A percentile compares a stretch with the other conserved stretches of the same genome.
Conservation (phyloP, 1,139 yeast species). For the Nakaseomyces sp. region DNA sequence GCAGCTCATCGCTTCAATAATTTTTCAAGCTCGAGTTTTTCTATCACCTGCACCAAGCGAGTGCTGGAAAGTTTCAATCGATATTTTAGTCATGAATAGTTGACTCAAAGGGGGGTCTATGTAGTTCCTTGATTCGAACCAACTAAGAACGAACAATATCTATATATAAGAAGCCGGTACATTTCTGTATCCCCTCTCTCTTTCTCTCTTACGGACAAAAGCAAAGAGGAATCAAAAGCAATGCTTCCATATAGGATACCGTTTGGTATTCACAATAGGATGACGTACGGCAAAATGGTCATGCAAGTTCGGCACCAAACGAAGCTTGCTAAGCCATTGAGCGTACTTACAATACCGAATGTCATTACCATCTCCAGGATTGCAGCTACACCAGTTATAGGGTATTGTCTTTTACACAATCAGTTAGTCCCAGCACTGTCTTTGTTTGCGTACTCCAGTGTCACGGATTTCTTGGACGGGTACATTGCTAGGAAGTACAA, state of each 20-base stretch:
- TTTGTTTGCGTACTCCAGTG: slow-evolving; percentile 72
- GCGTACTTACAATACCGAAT: slow-evolving; percentile 77
- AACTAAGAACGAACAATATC: too few species aligned
- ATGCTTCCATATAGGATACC: not conserved
- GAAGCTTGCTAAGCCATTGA: slow-evolving; percentile 13
- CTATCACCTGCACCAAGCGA: too few species aligned
- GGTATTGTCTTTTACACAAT: slow-evolving; percentile 60
- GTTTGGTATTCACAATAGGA: not conserved
- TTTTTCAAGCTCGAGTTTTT: too few species aligned
- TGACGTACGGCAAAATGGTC: not conserved
- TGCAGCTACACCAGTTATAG: slow-evolving; percentile 71
- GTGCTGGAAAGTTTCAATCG: too few species aligned
- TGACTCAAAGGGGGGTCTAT: slow-evolving; percentile 1
- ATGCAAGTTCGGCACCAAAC: not conserved
- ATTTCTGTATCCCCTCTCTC: too few species aligned
- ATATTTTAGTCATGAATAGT: not conserved
- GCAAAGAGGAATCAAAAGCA: not conserved
- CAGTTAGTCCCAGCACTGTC: slow-evolving; percentile 57
- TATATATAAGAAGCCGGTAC: too few species aligned
- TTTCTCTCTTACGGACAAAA: too few species aligned
- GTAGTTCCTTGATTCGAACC: too few species aligned
- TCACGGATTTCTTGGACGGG: slow-evolving; percentile 90
- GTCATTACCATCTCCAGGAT: slow-evolving; percentile 72
- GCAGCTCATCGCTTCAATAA: too few species aligned
- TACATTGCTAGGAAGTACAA: slow-evolving; percentile 75